Conservation (phyloP, 352 stramenopile genomes). For the Globisporangium mamillatum region DNA sequence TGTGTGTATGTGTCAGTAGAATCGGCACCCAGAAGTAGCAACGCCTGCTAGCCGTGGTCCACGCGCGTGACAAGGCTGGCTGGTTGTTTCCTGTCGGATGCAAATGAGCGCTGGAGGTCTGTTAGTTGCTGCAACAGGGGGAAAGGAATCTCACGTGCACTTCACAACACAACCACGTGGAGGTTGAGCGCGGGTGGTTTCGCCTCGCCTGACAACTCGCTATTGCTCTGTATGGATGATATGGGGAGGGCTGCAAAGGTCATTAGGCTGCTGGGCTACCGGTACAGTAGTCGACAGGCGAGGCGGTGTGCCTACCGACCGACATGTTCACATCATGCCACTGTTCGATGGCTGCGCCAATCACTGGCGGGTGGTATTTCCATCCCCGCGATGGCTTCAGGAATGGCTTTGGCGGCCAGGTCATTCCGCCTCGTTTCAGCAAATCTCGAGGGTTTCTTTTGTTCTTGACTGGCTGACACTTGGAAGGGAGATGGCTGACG, state of each 20-base stretch:
- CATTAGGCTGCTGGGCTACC: too few relatives aligned
- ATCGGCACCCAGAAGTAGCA: too few relatives aligned
- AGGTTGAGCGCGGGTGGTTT: neutral
- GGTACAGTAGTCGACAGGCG: too few relatives aligned
- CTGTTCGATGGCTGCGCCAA: neutral
- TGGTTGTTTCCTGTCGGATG: too few relatives aligned
- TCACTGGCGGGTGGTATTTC: conserved; percentile 7
- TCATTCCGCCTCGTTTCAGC: conserved; percentile 3
- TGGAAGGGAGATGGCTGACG: neutral
- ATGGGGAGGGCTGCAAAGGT: neutral
- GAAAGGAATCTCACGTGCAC: neutral
- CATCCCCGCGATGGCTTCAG: neutral
- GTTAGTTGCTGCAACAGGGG: neutral
- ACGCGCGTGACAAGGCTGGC: too few relatives aligned
- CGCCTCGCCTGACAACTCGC: neutral
- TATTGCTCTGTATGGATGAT: neutral
- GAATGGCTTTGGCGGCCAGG: neutral
- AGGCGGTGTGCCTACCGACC: neutral
- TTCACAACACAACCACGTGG: neutral
- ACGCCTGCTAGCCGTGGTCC: too few relatives aligned
- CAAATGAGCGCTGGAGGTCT: neutral
- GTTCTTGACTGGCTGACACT: too few relatives aligned
- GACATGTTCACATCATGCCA: neutral
- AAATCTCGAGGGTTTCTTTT: neutral
- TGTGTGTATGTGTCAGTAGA: too few relatives aligned